A percentile compares a stretch with the other conserved stretches of the same genome.
Conservation (phyloP, 1,284 basidiomycete genomes). For the Ganoderma sp. region DNA sequence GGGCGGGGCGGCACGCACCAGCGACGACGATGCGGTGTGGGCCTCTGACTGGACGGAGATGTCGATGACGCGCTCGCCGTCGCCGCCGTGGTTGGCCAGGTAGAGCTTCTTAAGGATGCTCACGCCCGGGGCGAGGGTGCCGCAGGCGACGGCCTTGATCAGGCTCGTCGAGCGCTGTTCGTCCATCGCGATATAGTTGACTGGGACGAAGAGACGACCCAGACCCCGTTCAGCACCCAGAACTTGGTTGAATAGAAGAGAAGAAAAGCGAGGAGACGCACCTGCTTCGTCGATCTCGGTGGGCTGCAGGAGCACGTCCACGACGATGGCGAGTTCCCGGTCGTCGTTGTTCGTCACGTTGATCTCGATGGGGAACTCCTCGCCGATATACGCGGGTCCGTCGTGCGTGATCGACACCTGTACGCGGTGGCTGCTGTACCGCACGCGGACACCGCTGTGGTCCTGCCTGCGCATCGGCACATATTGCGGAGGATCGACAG, state of each 20-base stretch:
- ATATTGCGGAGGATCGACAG: slow-evolving; percentile 55
- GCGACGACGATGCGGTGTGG: slow-evolving; percentile 18
- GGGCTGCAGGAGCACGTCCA: slow-evolving; percentile 81
- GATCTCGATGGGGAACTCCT: slow-evolving; percentile 74
- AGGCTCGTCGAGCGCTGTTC: slow-evolving; percentile 68
- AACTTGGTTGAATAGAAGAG: no score
- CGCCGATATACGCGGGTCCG: slow-evolving; percentile 76
- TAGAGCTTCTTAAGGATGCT: slow-evolving; percentile 63
- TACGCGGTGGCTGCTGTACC: slow-evolving; percentile 65
- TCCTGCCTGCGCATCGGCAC: slow-evolving; percentile 56
- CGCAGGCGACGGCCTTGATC: slow-evolving; percentile 74
- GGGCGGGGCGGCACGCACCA: slow-evolving; percentile 13
- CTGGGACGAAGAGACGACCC: slow-evolving; percentile 42
- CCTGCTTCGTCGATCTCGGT: slow-evolving; percentile 77
- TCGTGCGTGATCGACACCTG: slow-evolving; percentile 60
- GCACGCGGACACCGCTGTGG: slow-evolving; percentile 66
- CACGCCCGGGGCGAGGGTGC: slow-evolving; percentile 62
- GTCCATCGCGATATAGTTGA: slow-evolving; percentile 66
- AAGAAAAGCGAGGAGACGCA: slow-evolving; percentile 42
- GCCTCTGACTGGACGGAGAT: slow-evolving; percentile 72
- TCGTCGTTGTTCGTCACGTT: slow-evolving; percentile 73
- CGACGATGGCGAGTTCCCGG: slow-evolving; percentile 64
- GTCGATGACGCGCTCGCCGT: slow-evolving; percentile 73
- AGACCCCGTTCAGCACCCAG: not conserved
- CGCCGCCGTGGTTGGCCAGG: slow-evolving; percentile 61